Evolutionary conservation across 2,329 filamentous ascomycete species (phyloP), one percentile per base, ranked within the genome.

Genomic region (Aspergillus sp.): DNA sequence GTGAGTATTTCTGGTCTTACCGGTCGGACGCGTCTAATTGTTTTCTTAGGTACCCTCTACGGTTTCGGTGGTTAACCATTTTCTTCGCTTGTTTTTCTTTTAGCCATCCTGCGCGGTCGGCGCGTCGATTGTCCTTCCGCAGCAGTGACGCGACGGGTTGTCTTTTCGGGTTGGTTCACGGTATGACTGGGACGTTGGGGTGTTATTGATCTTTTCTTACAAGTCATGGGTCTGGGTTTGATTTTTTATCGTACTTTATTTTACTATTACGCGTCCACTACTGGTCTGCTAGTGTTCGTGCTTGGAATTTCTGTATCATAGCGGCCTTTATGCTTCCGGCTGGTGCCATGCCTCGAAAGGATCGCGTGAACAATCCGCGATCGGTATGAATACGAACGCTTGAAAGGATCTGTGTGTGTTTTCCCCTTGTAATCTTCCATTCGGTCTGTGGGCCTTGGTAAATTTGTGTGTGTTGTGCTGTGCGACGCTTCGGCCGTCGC

Each of bases 61-160:
- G 88, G 89, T 80, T 92, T 92, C 83, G 89, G 89, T 82, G 89
- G 88, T 83, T 93, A 89, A 85, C 68, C 68, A 52, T 56, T 51
- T 65, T 62, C 54, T 63, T 60, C 58, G 64, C 47, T 60, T 64
- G 58, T 58, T 61, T 61, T 64, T 55, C 52, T 56, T 63, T 63
- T 55, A 57, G 57, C 65, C 65, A 64, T 67, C 63, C 63, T 64
- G 63, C 63, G 65, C 64, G 63, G 60, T 66, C 63, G 60, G 57
- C 63, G 64, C 61, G 63, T 65, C 60, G 45, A 55, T 60, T 62
- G 59, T 55, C 59, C 58, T 60, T 63, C 61, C 62, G 59, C 58
- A 58, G 61, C 60, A 57, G 63, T 60, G 57, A 66, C 65, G 66
- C 64, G 64, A 58, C 62, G 65, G 60, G 57, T 66, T 64, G 65